Conservation (phyloP, 768 basidiomycete genomes). For the Pholiota microspora region DNA sequence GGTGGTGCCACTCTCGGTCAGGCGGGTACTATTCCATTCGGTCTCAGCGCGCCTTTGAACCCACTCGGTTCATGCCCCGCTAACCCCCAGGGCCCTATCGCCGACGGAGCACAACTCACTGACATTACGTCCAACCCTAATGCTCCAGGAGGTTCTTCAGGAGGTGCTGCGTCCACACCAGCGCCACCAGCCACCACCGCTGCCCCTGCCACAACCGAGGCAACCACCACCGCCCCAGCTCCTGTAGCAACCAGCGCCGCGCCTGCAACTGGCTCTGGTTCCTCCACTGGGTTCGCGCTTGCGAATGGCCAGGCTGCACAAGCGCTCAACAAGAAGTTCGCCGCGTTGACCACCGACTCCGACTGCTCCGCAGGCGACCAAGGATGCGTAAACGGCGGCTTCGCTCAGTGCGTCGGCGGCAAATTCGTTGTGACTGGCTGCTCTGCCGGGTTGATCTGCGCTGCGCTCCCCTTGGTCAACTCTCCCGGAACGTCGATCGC, state of each 20-base stretch:
- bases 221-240: constrained; percentile 17
- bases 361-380: constrained; percentile 44
- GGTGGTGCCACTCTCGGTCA: constrained; percentile 32
- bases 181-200: constrained; percentile 13
- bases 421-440: constrained; percentile 41
- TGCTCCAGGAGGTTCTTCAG: constrained; percentile 10
- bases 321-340: constrained; percentile 50
- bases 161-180: constrained; percentile 7
- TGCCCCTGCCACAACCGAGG: constrained; percentile 11
- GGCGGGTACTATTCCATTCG: constrained; percentile 45
- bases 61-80: constrained; percentile 48
- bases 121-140: constrained; percentile 34
- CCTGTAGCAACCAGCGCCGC: constrained; percentile 9
- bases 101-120: constrained; percentile 43
- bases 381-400: constrained; percentile 43
- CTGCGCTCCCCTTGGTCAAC: constrained; percentile 56
- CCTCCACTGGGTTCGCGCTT: constrained; percentile 16
- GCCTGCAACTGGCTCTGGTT: constrained; percentile 14
- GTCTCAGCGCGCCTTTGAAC: constrained; percentile 31
- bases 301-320: constrained; percentile 52
- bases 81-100: constrained; percentile 37
- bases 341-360: constrained; percentile 40
- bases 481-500: constrained; percentile 48
- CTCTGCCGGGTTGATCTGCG: constrained; percentile 35
- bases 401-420: constrained; percentile 55